Evolutionary conservation across 139 green algal genomes (phyloP), one percentile per base, ranked within the genome.

Genomic region (Microglena sp.): DNA sequence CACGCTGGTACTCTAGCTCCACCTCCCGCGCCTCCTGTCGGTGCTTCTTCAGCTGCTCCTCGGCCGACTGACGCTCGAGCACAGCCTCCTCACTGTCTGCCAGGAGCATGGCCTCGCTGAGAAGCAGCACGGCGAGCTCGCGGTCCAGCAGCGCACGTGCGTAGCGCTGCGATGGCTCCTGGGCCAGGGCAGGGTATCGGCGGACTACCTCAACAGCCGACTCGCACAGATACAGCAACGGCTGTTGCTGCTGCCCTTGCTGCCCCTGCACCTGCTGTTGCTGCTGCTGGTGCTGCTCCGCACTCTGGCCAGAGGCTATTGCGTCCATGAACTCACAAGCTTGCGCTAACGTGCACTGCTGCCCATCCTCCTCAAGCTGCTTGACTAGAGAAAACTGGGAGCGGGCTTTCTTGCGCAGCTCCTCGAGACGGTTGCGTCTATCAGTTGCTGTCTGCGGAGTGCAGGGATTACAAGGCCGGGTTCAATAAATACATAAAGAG

Each of bases 131-230:
- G 0, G 83, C 73, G 24, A 83, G 58, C 69, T 92, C 85, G 0
- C 85, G 74, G 54, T 89, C 78, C 5, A 92, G 69, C 71, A 92
- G 72, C 8, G 83, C 76, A 18, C 71, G 54, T 1, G 86, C 85
- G 35, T 90, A 92, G 2, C 69, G 56, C 60, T 81, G 73, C 6
- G 54, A 68, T 5, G 77, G 63, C 66, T 83, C 77, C 15, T 67
- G 61, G 1, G 77, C 77, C 30, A 84, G 68, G 7, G 45, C 35
- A 0, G 77, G 77, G 22, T 73, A 64, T 18, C 68, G 55, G 0
- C 73, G 67, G 18, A 84, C 77, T 11, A 78, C 77, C 21, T 72
- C 73, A 29, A 84, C 73, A 2, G 77, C 77, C 11, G 11, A 24
- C 40, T 50, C 40, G 40, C 40, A 50, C 40, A 50, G 40, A 15